A percentile compares a stretch with the other conserved stretches of the same genome.
Evolutionary conservation across 1,284 basidiomycete species (phyloP).

Genomic region (Ceratobasidium sp.): DNA sequence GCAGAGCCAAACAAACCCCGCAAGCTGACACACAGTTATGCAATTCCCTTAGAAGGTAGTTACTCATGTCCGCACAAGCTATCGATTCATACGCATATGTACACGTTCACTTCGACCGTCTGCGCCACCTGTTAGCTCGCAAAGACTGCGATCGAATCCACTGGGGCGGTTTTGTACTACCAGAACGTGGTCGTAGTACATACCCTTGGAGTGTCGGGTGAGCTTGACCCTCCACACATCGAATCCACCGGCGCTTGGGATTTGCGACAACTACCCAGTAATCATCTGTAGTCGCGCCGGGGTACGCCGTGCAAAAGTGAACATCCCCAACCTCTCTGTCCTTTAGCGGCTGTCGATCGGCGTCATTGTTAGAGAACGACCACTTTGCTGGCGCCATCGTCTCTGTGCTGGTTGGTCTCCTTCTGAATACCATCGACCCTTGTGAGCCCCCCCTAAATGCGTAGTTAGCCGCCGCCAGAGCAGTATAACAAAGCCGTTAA

Average conservation of each 20-base stretch:
- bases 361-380: not conserved
- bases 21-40: too few relatives aligned
- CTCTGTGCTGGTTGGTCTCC: not conserved
- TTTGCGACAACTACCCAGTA: not conserved
- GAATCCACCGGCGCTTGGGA: constrained; percentile 1
- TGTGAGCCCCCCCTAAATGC: too few relatives aligned
- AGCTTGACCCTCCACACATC: not conserved
- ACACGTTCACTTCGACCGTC: not conserved
- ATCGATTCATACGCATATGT: too few relatives aligned
- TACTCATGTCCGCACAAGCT: too few relatives aligned
- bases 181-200: not conserved
- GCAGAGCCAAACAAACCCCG: too few relatives aligned
- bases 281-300: not conserved
- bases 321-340: not conserved
- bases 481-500: too few relatives aligned
- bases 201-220: not conserved
- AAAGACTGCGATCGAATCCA: not conserved
- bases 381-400: not conserved
- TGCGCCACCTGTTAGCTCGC: not conserved
- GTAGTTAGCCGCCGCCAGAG: too few relatives aligned
- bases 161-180: not conserved
- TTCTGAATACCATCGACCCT: too few relatives aligned
- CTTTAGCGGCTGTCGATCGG: not conserved
- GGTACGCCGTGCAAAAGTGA: not conserved
- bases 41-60: too few relatives aligned